Base-by-base conservation (phyloP, 129 eudicot genomes). In the Smallanthus sonchifolius region DNA sequence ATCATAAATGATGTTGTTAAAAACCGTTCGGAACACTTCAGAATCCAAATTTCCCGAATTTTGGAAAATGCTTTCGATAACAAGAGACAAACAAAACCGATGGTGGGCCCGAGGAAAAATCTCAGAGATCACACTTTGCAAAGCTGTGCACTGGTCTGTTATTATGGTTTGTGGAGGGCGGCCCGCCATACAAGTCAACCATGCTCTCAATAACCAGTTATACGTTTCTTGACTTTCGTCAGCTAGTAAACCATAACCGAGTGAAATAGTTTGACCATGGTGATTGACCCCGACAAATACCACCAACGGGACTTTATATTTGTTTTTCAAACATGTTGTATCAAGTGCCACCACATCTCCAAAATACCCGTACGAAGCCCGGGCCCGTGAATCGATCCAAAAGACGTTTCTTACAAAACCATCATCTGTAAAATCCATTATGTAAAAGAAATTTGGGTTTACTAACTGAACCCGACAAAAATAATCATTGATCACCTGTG, bases 161-260 rank as follows among this genome's bases (percentile, higher is more conserved):
- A 92, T 76, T 55, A 87, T 52, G 35, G 93, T 87, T 69, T 89
- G 96, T 65, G 97, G 97, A 69, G 96, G 91, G 2, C 88, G 91
- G 8, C 97, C 97, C 9, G 77, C 75, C 96, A 87, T 89, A 73
- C 96, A 92, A 37, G 97, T 85, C 60, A 89, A 82, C 96, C 97
- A 89, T 37, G 92, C 70, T 67, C 97, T 83, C 72, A 92, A 80
- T 47, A 92, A 70, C 97, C 97, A 92, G 47, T 76, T 54, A 78
- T 86, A 88, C 3, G 92, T 81, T 80, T 88, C 92, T 38, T 81
- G 78, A 60, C 84, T 81, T 82, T 86, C 89, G 30, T 88, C 97
- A n/a, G 81, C 92, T 49, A 92, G 86, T 47, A 92, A 75, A 60
- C 77, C 87, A 52, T 88, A 92, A 32, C 96, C 97, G 34, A 92